phyloP scores from a whole-genome alignment of 192 early-diverging fungal species.

The Gryganskiella cystojenkinii region DNA sequence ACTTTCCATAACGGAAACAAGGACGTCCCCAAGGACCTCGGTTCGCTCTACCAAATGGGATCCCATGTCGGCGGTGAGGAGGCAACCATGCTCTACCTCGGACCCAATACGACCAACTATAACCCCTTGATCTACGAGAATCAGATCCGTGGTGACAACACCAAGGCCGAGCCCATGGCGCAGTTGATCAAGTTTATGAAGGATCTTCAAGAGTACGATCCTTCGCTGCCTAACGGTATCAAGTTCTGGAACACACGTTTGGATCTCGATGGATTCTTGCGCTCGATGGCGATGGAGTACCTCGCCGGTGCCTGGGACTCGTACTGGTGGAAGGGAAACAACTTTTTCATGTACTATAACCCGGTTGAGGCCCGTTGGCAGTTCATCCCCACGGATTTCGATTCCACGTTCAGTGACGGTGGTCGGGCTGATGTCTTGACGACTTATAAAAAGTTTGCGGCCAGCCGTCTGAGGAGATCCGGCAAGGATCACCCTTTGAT shows the following conservation, averaged over 20 bases:
- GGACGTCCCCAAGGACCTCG: slow-evolving; percentile 10
- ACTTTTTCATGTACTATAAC: slow-evolving; percentile 49
- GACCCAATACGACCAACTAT: slow-evolving; percentile 25
- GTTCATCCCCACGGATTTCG: slow-evolving; percentile 53
- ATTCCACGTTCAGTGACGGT: slow-evolving; percentile 56
- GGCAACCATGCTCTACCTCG: slow-evolving; percentile 42
- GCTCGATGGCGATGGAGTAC: slow-evolving; percentile 47
- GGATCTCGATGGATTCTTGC: slow-evolving; percentile 41
- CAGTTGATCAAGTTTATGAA: slow-evolving; percentile 41
- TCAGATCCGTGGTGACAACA: slow-evolving; percentile 25
- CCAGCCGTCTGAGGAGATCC: slow-evolving; percentile 5
- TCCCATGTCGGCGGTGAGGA: slow-evolving; percentile 26
- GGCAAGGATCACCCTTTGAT: slow-evolving; percentile 40
- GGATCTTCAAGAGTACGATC: slow-evolving; percentile 39
- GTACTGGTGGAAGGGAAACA: slow-evolving; percentile 48
- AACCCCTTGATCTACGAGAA: slow-evolving; percentile 41
- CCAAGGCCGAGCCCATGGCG: slow-evolving; percentile 29
- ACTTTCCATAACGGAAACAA: slow-evolving; percentile 30
- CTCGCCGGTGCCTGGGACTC: slow-evolving; percentile 53
- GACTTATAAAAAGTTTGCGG: slow-evolving; percentile 35
- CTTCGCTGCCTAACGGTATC: slow-evolving; percentile 8
- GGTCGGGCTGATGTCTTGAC: slow-evolving; percentile 15
- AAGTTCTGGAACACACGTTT: slow-evolving; percentile 35
- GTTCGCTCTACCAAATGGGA: slow-evolving; percentile 47
- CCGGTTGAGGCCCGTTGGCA: slow-evolving; percentile 21